These are phyloP conservation scores for Phialemoniopsis sp. DNA, from an alignment of 2,329 filamentous ascomycete species.

Conservation along the genomic window DNA sequence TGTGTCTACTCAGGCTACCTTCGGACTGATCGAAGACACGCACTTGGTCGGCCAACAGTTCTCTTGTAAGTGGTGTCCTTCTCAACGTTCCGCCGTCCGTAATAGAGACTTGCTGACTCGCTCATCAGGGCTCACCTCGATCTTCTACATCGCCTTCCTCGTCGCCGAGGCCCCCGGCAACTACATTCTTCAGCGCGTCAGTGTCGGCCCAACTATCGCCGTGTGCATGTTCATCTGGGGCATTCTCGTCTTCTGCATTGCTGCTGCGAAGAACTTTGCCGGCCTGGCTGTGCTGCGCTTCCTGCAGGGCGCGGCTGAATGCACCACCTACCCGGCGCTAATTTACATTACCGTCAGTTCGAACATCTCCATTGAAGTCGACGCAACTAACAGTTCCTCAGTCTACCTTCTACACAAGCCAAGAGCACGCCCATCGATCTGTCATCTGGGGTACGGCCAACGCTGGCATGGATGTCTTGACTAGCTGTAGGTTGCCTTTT, in stretches of 20 bases:
- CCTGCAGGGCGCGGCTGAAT: slow-evolving; percentile 30
- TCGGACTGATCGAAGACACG: slow-evolving; percentile 25
- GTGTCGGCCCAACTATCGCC: slow-evolving; percentile 15
- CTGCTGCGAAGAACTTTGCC: slow-evolving; percentile 29
- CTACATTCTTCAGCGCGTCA: slow-evolving; percentile 19
- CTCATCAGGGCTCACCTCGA: slow-evolving; percentile 21
- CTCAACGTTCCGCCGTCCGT: no score
- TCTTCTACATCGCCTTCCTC: slow-evolving; percentile 27
- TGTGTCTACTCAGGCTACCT: slow-evolving; percentile 30
- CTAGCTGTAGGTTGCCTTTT: no score
- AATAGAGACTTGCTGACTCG: no score
- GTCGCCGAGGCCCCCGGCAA: slow-evolving; percentile 24
- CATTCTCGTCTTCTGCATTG: slow-evolving; percentile 28
- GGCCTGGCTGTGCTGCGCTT: slow-evolving; percentile 27
- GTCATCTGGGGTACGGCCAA: slow-evolving; percentile 31
- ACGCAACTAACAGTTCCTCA: no score
- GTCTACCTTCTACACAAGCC: slow-evolving; percentile 28
- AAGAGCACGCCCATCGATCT: slow-evolving; percentile 27
- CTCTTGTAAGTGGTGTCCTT: slow-evolving; percentile 1
- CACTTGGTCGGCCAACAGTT: slow-evolving; percentile 18
- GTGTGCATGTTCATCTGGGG: slow-evolving; percentile 22
- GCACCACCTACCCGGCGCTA: slow-evolving; percentile 31
- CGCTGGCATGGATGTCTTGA: slow-evolving; percentile 29
- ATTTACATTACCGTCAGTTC: slow-evolving; percentile 23
- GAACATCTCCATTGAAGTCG: no score